phyloP scores from a whole-genome alignment of 257 asterid species.

The Handroanthus guayacan region DNA sequence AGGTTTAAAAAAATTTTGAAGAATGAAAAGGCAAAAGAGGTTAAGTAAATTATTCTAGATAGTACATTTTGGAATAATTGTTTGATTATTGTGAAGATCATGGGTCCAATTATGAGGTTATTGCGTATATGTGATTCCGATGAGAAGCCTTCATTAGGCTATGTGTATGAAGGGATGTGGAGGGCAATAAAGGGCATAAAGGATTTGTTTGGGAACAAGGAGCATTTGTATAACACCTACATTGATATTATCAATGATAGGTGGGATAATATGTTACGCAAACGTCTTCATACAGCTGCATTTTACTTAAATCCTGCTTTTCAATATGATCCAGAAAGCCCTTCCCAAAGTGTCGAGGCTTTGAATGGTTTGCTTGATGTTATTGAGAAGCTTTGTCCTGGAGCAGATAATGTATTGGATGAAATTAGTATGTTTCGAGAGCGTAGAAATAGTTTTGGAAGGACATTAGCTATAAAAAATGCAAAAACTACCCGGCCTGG shows the following conservation, averaged over 20 bases:
- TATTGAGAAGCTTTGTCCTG: background rate
- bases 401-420: too few species aligned
- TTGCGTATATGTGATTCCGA: constrained; percentile 2
- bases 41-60: background rate
- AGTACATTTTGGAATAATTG: constrained; percentile 20
- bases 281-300: constrained; percentile 8
- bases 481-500: too few species aligned
- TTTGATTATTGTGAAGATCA: background rate
- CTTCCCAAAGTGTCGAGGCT: background rate
- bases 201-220: too few species aligned
- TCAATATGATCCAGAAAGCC: background rate
- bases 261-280: constrained; percentile 18
- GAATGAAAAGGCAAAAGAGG: background rate
- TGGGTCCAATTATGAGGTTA: background rate
- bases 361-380: background rate
- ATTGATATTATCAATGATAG: constrained; percentile 13
- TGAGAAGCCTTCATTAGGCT: too few species aligned
- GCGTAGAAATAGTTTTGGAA: too few species aligned
- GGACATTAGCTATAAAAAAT: too few species aligned
- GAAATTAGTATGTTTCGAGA: too few species aligned
- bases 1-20: constrained; percentile 7
- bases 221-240: background rate
- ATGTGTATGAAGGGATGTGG: too few species aligned
- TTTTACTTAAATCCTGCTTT: constrained; percentile 5
- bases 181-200: too few species aligned